Evolutionary conservation across 805 yeast genomes (phyloP).

Genomic region (Saturnispora kantuleensis): DNA sequence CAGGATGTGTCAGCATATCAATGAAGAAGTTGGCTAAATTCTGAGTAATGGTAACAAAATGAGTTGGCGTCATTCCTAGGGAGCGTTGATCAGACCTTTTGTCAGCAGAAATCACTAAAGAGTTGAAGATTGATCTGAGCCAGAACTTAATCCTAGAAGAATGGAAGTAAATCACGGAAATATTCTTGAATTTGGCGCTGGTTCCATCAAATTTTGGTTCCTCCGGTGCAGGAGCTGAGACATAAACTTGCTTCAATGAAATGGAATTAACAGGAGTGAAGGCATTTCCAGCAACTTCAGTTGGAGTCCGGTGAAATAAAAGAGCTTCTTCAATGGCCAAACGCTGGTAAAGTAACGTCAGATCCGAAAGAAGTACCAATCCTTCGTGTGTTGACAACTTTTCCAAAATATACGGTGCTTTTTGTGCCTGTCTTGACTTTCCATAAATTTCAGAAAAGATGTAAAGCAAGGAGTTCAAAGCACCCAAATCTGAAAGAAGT

Average conservation of each 20-base stretch:
- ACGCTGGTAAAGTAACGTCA: constrained; percentile 41
- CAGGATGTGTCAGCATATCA: constrained; percentile 12
- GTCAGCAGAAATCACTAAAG: constrained; percentile 24
- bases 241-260: constrained; percentile 35
- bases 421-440: constrained; percentile 40
- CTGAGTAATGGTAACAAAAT: constrained; percentile 19
- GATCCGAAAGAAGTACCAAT: constrained; percentile 28
- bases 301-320: constrained; percentile 40
- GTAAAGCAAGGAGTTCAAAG: constrained; percentile 36
- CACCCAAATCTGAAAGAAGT: constrained; percentile 29
- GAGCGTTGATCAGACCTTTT: constrained; percentile 35
- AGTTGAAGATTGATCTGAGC: constrained; percentile 25
- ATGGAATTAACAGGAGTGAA: constrained; percentile 24
- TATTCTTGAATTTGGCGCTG: constrained; percentile 53
- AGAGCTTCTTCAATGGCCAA: constrained; percentile 48
- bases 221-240: constrained; percentile 32
- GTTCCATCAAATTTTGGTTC: constrained; percentile 33
- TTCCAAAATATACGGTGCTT: constrained; percentile 31
- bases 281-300: constrained; percentile 33
- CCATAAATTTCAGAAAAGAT: constrained; percentile 44
- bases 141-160: constrained; percentile 37
- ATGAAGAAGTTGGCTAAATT: constrained; percentile 18
- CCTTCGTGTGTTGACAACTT: constrained; percentile 36
- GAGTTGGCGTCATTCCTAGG: constrained; percentile 20
- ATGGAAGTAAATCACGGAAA: constrained; percentile 45